A percentile compares a stretch with the other conserved stretches of the same genome.
Conservation (phyloP, 768 basidiomycete species). For the Termitomyces bulborhizus region DNA sequence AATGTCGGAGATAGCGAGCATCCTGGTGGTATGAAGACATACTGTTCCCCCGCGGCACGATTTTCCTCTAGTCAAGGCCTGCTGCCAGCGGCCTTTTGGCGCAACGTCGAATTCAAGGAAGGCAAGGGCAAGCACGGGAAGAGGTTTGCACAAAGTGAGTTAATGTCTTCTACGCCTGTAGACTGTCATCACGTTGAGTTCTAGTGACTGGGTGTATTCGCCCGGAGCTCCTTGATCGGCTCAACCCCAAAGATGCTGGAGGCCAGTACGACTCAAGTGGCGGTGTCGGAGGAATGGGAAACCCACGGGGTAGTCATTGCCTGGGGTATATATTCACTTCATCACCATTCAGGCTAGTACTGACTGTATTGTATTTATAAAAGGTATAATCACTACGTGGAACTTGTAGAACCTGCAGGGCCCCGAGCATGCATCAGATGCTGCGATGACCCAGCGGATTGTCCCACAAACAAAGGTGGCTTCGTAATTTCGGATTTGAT, state of each 20-base stretch:
- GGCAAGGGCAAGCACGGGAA: conserved; percentile 34
- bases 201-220: conserved; percentile 54
- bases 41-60: conserved; percentile 38
- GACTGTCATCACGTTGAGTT: background rate
- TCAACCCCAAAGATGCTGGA: conserved; percentile 42
- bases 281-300: conserved; percentile 42
- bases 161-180: background rate
- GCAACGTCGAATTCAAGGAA: conserved; percentile 37
- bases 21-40: conserved; percentile 48
- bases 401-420: conserved; percentile 47
- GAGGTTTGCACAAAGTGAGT: conserved; percentile 40
- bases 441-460: conserved; percentile 49
- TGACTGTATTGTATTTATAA: background rate
- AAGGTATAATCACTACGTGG: conserved; percentile 56
- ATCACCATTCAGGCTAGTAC: background rate
- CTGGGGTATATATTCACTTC: conserved; percentile 29
- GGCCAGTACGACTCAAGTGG: conserved; percentile 59
- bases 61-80: conserved; percentile 37
- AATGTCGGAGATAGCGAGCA: conserved; percentile 48
- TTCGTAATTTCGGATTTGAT: background rate
- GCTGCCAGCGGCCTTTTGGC: conserved; percentile 44
- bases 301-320: conserved; percentile 46
- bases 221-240: conserved; percentile 32
- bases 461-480: conserved; percentile 43
- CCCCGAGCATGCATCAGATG: conserved; percentile 52